Base-by-base conservation (phyloP, 2,329 filamentous ascomycete genomes). In the Venturia pyrina region DNA sequence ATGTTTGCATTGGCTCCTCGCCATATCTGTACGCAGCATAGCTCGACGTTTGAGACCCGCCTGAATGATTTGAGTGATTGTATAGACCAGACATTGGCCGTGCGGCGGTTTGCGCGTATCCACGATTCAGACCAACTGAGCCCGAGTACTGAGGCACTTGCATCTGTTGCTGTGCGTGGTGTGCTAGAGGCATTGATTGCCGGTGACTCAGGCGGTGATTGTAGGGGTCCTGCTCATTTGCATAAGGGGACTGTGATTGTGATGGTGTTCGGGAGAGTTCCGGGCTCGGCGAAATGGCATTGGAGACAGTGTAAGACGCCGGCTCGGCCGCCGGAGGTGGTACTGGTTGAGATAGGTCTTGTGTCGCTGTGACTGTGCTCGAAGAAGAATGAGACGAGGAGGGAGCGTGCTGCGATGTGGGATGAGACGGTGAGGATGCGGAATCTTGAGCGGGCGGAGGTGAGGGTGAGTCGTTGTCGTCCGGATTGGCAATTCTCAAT, bases 401-500 rank as follows among this genome's bases (percentile, higher is more conserved):
- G 57, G 70, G 71, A 41, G 71, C 72, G 62, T 67, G 46, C 28
- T 63, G 66, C 73, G 69, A 74, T 72, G 32, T 74, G 74, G 66
- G 71, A 64, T 53, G 70, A 71, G 67, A 71, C 66, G 50, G 70
- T 71, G 67, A 71, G 66, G 50, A 70, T 67, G 63, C 67, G 32
- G 70, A 67, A 62, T 65, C 63, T 61, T 68, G 65, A 69, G 73
- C 64, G 50, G 50, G 50, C 21, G 50, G 50, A 56, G 50, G 50
- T 60, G 70, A 69, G 67, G 75, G 34, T 15, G 62, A 65, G 24
- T 74, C 73, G 65, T 76, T 70, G 68, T 80, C 80, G 79, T 97
- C 93, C 65, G 93, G 93, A 77, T 98, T 99, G 72, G 95, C 93
- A 77, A 99, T 98, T 76, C 93, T 91, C 78, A 99, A 82, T 73